Conservation (phyloP, 306 rosid genomes). For the Castanopsis chinensis region DNA sequence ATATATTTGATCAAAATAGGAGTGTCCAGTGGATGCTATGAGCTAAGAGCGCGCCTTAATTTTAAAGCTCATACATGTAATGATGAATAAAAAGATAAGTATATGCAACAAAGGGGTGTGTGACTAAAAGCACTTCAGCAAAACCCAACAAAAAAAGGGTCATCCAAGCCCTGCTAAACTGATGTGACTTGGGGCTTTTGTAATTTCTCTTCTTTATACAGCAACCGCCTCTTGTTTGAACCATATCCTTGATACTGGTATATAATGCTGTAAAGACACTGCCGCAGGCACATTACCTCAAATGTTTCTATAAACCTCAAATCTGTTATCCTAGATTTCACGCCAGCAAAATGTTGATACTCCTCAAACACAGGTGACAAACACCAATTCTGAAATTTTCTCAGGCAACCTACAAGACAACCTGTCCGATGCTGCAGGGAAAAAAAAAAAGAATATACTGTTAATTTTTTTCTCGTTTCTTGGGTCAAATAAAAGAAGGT, state of each 20-base stretch:
- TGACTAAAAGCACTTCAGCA: not conserved
- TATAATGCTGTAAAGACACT: constrained; percentile 89
- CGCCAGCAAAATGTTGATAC: constrained; percentile 73
- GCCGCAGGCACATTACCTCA: constrained; percentile 55
- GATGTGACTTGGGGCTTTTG: constrained; percentile 65
- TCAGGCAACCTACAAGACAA: constrained; percentile 82
- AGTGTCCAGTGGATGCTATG: not conserved
- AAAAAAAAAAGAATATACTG: not conserved
- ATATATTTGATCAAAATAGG: not conserved
- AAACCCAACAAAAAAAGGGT: not conserved
- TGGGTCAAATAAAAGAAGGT: not conserved
- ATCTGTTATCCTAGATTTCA: constrained; percentile 67
- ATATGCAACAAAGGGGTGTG: constrained; percentile 11
- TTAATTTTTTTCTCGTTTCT: not conserved
- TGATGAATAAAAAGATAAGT: not conserved
- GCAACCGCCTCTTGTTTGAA: constrained; percentile 72
- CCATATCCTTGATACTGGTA: constrained; percentile 90
- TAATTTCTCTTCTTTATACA: constrained; percentile 64
- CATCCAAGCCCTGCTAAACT: constrained; percentile 31
- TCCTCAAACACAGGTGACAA: constrained; percentile 80
- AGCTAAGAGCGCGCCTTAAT: not conserved
- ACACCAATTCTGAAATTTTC: constrained; percentile 96
- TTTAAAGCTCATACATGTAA: not conserved
- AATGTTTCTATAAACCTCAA: constrained; percentile 68
- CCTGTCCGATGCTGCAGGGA: constrained; percentile 87